Conservation (phyloP, 2,329 filamentous ascomycete species). For the Fonsecaea monophora region DNA sequence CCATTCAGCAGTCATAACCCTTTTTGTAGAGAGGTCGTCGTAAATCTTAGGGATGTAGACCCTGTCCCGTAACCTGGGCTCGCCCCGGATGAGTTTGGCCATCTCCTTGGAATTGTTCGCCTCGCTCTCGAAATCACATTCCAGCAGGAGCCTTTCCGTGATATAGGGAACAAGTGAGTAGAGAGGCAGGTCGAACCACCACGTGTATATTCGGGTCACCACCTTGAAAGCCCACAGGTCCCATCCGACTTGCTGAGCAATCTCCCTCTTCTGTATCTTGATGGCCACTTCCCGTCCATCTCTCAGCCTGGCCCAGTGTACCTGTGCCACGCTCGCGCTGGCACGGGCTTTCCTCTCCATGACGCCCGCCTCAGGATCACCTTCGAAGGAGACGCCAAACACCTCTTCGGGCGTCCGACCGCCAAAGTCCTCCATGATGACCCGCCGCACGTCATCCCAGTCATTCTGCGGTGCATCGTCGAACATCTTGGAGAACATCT, state of each 20-base stretch:
- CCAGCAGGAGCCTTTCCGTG: constrained; percentile 85
- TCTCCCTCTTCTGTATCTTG: constrained; percentile 96
- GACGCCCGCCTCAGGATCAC: constrained; percentile 67
- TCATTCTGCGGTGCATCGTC: constrained; percentile 94
- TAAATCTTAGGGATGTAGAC: constrained; percentile 91
- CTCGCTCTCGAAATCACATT: constrained; percentile 94
- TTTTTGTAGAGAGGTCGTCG: constrained; percentile 77
- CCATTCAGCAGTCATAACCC: constrained; percentile 95
- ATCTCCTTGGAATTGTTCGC: constrained; percentile 86
- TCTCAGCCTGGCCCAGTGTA: constrained; percentile 86
- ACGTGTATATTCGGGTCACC: constrained; percentile 80
- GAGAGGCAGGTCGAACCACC: constrained; percentile 90
- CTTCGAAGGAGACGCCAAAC: constrained; percentile 83
- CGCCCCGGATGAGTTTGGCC: constrained; percentile 74
- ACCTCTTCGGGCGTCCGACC: constrained; percentile 84
- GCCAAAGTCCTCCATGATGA: constrained; percentile 87
- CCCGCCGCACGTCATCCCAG: constrained; percentile 83
- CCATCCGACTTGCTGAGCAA: constrained; percentile 87
- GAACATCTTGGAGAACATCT: constrained; percentile 96
- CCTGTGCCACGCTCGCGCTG: constrained; percentile 92
- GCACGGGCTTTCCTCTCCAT: constrained; percentile 74
- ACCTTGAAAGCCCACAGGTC: constrained; percentile 95
- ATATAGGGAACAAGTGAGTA: constrained; percentile 92
- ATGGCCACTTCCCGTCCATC: constrained; percentile 93
- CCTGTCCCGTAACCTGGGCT: constrained; percentile 75